A percentile compares a stretch with the other conserved stretches of the same genome.
Conservation (phyloP, 2,329 filamentous ascomycete genomes). For the Ophiostoma perfectum region DNA sequence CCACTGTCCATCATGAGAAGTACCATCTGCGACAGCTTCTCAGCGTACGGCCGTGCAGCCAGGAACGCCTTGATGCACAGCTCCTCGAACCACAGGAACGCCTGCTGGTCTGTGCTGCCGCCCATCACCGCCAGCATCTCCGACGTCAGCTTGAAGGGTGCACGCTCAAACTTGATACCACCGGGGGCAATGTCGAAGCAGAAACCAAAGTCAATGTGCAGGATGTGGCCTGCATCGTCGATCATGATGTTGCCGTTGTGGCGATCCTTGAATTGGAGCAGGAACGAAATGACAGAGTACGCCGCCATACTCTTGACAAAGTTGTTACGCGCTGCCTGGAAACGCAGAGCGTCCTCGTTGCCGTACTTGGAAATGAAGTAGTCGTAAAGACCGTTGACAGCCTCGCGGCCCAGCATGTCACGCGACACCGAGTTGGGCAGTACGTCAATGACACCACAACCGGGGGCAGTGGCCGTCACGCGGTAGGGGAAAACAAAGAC, state of each 20-base stretch:
- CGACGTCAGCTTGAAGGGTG: constrained; percentile 93
- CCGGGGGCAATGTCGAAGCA: constrained; percentile 98
- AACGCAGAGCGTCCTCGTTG: constrained; percentile 87
- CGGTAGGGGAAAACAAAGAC: constrained; percentile 97
- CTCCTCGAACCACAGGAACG: constrained; percentile 95
- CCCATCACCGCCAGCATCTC: constrained; percentile 99
- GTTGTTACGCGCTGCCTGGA: constrained; percentile 91
- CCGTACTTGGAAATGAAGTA: constrained; percentile 98
- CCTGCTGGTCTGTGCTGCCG: constrained; percentile 72
- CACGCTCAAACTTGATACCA: constrained; percentile 94
- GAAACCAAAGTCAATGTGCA: constrained; percentile 99
- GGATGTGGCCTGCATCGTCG: constrained; percentile 91
- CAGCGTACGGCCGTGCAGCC: constrained; percentile 75
- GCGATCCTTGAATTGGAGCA: constrained; percentile 97
- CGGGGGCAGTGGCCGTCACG: constrained; percentile 93
- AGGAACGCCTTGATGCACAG: constrained; percentile 94
- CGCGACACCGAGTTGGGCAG: constrained; percentile 95
- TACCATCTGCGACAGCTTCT: constrained; percentile 86
- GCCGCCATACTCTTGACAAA: constrained; percentile 99
- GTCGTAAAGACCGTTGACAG: constrained; percentile 95
- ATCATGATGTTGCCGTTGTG: constrained; percentile 99
- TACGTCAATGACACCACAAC: constrained; percentile 97
- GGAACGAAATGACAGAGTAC: constrained; percentile 93
- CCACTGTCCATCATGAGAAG: constrained; percentile 94
- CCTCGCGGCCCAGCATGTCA: constrained; percentile 96